Evolutionary conservation across 148 eudicot genomes (phyloP).

Genomic region (Rhododendron vialii): DNA sequence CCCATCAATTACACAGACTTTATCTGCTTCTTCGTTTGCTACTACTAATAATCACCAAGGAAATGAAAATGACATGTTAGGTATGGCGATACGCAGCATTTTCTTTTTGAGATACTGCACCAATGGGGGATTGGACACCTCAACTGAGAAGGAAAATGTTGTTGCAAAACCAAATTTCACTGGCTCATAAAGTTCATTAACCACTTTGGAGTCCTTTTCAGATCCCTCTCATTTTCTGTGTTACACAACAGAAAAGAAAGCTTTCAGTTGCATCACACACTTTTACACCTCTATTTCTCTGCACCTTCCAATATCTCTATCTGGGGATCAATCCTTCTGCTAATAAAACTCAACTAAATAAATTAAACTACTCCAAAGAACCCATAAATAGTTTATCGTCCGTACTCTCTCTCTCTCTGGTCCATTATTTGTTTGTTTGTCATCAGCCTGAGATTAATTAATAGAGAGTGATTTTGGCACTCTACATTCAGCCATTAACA

Average conservation of each 20-base stretch:
- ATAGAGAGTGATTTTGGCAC: no score
- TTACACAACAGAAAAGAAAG: neutral
- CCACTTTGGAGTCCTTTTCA: neutral
- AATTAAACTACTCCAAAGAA: neutral
- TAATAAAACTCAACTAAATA: no score
- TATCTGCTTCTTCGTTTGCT: neutral
- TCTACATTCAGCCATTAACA: no score
- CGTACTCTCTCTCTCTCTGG: neutral
- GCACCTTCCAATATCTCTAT: neutral
- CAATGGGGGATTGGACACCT: neutral
- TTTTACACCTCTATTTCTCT: neutral
- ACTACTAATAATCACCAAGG: neutral
- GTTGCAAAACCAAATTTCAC: neutral
- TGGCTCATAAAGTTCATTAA: neutral
- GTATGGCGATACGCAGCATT: neutral
- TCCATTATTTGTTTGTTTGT: conserved; percentile 15
- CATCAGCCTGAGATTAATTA: neutral
- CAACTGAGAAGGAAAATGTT: neutral
- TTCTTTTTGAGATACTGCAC: neutral
- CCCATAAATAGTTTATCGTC: neutral
- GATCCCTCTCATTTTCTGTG: neutral
- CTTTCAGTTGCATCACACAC: neutral
- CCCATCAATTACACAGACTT: no score
- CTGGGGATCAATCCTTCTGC: neutral
- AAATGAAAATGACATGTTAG: no score